Base-by-base conservation (phyloP, 116 monocot species). In the Iris pallida region DNA sequence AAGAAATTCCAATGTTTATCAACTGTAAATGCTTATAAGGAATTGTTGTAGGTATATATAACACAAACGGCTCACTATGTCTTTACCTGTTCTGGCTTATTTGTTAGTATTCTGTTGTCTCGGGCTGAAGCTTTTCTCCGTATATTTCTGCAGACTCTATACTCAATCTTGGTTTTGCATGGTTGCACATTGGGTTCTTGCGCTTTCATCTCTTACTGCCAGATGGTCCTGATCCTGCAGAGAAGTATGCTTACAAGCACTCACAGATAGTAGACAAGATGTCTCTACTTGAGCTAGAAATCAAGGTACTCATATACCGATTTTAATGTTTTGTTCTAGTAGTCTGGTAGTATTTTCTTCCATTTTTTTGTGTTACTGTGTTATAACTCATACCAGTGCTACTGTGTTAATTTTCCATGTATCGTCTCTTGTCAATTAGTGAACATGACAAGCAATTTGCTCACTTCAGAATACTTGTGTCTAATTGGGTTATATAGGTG, bases 121-220 rank as follows among this genome's bases (percentile, higher is more conserved):
- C 30, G 2, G 30, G 30, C 30, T 47, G 51, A 52, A 51, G 8
- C n/a, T 57, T 6, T 7, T 51, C 14, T 65, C 61, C 30, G 64
- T 47, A 16, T 53, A 20, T 3, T 47, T 55, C 4, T 75, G 65
- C 83, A 93, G 93, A 82, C 30, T 65, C 55, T 47, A 43, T 88
- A 17, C 60, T 75, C 51, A 79, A 78, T 73, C 66, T 93, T 72
- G 90, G 87, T 7, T 73, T 51, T 81, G 90, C 88, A 62, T 98
- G 93, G 98, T 54, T 92, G 13, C 74, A 88, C 53, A 68, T 98
- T 80, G 98, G 98, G 20, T 64, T 64, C 8, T 72, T 98, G 62
- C 87, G 93, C 30, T 93, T 90, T 63, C 55, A 69, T 71, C 80
- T 98, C 45, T 78, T 92, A 68, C 42, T 85, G 49, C 55, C 53